Percentiles rank a stretch among this genome's conserved stretches.
Evolutionary conservation across 768 basidiomycete species (phyloP).

Genomic region (Auricularia heimuer): DNA sequence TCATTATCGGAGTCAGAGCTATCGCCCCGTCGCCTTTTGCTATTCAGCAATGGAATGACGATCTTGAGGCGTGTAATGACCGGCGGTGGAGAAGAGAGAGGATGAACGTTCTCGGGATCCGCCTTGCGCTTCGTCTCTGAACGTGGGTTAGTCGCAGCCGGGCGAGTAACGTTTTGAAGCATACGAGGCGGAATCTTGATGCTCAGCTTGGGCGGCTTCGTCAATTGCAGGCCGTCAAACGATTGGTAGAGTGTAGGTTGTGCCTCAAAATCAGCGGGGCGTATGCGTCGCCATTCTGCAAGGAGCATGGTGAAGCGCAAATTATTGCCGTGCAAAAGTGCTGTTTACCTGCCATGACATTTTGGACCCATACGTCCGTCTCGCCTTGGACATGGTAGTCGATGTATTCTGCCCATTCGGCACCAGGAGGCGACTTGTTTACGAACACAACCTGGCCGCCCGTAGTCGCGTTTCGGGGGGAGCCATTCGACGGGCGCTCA

Average conservation of each 20-base stretch:
- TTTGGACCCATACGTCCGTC: constrained; percentile 74
- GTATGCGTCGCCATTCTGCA: constrained; percentile 73
- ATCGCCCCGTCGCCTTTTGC: neutral
- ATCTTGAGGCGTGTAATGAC: neutral
- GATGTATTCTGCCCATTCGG: constrained; percentile 85
- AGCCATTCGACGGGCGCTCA: constrained; percentile 22
- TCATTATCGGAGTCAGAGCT: neutral
- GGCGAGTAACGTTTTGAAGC: neutral
- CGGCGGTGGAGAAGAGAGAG: neutral
- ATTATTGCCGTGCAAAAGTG: neutral
- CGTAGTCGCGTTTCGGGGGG: constrained; percentile 22
- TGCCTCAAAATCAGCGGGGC: constrained; percentile 82
- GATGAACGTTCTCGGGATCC: neutral
- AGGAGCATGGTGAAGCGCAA: neutral
- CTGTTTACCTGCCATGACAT: constrained; percentile 40
- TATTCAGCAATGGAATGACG: neutral
- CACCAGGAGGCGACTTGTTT: constrained; percentile 76
- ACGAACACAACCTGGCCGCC: constrained; percentile 75
- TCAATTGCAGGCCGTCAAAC: neutral
- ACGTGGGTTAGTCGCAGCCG: neutral
- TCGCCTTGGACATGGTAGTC: constrained; percentile 81
- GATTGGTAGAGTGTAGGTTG: constrained; percentile 54
- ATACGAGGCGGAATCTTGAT: neutral
- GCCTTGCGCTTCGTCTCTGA: neutral
- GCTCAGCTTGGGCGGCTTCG: neutral